phyloP scores from a whole-genome alignment of 2,329 filamentous ascomycete species.

The Nakataea oryzae region DNA sequence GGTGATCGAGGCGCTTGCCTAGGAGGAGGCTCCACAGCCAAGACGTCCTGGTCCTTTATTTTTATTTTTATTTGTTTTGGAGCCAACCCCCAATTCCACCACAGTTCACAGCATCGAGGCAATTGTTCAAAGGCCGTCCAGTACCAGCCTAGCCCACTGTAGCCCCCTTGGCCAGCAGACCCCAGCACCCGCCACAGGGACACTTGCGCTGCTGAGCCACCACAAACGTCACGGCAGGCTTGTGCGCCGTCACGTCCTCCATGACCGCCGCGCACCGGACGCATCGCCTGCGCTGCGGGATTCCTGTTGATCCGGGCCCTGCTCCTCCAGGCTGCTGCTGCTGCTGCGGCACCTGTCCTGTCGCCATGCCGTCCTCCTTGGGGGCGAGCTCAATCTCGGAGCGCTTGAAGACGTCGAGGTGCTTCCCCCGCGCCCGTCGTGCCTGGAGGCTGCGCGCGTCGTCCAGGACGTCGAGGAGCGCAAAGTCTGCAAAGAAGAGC shows the following conservation, averaged over 20 bases:
- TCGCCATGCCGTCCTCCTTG: neutral
- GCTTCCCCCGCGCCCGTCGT: constrained; percentile 20
- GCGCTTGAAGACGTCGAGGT: constrained; percentile 49
- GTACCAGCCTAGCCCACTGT: constrained; percentile 6
- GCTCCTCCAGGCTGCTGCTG: constrained; percentile 6
- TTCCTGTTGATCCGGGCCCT: neutral
- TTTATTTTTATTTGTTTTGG: no score
- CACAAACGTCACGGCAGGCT: constrained; percentile 42
- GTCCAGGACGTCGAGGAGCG: constrained; percentile 55
- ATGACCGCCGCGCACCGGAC: constrained; percentile 56
- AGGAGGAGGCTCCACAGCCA: no score
- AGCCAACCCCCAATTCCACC: no score
- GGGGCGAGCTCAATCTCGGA: constrained; percentile 29
- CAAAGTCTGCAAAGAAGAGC: constrained; percentile 63
- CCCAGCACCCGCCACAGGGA: constrained; percentile 43
- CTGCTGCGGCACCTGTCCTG: constrained; percentile 4
- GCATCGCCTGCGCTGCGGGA: constrained; percentile 34
- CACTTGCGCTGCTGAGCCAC: constrained; percentile 43
- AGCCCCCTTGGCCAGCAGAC: constrained; percentile 22
- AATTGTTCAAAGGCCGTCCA: neutral
- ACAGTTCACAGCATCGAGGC: no score
- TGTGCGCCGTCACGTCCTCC: constrained; percentile 41
- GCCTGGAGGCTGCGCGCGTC: constrained; percentile 36
- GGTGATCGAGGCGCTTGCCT: neutral
- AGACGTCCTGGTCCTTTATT: neutral